Evolutionary conservation across 768 basidiomycete genomes (phyloP).

Genomic region (Rhodotorula babjevae): DNA sequence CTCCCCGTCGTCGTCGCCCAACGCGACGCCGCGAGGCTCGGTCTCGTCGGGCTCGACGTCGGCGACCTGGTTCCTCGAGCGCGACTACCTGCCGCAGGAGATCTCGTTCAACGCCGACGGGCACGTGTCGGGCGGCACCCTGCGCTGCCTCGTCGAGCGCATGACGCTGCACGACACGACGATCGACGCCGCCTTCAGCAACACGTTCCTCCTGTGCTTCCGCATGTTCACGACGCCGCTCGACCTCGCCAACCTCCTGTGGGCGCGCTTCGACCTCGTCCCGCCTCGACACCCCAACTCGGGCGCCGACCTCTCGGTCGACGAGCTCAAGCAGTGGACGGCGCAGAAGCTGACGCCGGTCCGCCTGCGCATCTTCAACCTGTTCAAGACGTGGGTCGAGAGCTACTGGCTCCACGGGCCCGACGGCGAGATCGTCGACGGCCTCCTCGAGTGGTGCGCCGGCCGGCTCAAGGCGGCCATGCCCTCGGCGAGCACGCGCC

Average conservation of each 20-base stretch:
- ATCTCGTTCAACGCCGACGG: conserved; percentile 88
- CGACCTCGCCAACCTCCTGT: conserved; percentile 70
- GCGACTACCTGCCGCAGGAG: conserved; percentile 74
- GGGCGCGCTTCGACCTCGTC: conserved; percentile 71
- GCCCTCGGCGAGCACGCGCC: conserved; percentile 46
- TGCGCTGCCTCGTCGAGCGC: conserved; percentile 86
- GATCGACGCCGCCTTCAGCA: conserved; percentile 77
- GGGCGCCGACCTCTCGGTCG: conserved; percentile 52
- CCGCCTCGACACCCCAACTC: conserved; percentile 54
- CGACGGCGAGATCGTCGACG: conserved; percentile 60
- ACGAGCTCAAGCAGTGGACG: conserved; percentile 70
- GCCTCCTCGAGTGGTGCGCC: conserved; percentile 45
- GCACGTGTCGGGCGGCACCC: conserved; percentile 79
- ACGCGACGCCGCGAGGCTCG: not conserved
- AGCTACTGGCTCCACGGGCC: conserved; percentile 73
- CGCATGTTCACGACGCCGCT: conserved; percentile 76
- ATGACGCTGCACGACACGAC: conserved; percentile 92
- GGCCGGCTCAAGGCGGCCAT: conserved; percentile 44
- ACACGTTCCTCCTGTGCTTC: conserved; percentile 93
- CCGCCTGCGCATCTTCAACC: conserved; percentile 81
- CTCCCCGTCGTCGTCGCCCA: conserved; percentile 2
- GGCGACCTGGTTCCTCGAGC: conserved; percentile 35
- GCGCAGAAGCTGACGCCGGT: conserved; percentile 84
- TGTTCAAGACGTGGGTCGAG: conserved; percentile 92
- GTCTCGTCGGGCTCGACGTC: not conserved